Base-by-base conservation (phyloP, 2,329 filamentous ascomycete genomes). In the Stagonosporopsis vannaccii region DNA sequence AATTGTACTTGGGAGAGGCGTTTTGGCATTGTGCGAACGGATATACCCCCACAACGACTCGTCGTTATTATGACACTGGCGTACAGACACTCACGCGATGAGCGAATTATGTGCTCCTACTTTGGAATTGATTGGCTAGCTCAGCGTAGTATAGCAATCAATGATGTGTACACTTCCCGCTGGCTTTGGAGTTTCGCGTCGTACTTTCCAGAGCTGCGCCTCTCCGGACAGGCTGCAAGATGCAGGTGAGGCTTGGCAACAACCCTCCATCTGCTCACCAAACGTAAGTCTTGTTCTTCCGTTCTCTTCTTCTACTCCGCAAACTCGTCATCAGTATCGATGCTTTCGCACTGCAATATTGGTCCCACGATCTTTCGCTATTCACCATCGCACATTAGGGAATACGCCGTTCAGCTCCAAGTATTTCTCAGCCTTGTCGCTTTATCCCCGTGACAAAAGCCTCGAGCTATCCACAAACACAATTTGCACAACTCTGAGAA, bases 31-130 rank as follows among this genome's bases (percentile, higher is more conserved):
- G 41, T 23, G 12, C n/a, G 11, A 17, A 46, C 40, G 41, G 26
- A 45, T 46, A 52, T 46, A 40, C 49, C 41, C 35, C 20, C 49
- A 46, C 17, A n/a, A 25, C 36, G 50, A 30, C 5, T 25, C 22
- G 43, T 48, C 43, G 43, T 47, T 43, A 37, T 13, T 25, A 37
- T 37, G 37, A 54, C 22, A 13, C 20, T 20, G 36, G 43, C 23
- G 36, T 26, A 35, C 12, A n/a, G n/a, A 20, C 3, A 15, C 3
- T 33, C 7, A 5, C 19, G 13, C 23, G 5, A 36, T 7, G 22
- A 17, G 26, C 13, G 19, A 17, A 15, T 28, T 28, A 11, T 8
- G 17, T 13, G 9, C 13, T 17, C 30, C 4, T 11, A 26, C 39
- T 26, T 40, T 26, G 9, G 13, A 7, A 11, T 17, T 6, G 13